phyloP scores from a whole-genome alignment of 805 yeast species.

The Candida vaughaniae region DNA sequence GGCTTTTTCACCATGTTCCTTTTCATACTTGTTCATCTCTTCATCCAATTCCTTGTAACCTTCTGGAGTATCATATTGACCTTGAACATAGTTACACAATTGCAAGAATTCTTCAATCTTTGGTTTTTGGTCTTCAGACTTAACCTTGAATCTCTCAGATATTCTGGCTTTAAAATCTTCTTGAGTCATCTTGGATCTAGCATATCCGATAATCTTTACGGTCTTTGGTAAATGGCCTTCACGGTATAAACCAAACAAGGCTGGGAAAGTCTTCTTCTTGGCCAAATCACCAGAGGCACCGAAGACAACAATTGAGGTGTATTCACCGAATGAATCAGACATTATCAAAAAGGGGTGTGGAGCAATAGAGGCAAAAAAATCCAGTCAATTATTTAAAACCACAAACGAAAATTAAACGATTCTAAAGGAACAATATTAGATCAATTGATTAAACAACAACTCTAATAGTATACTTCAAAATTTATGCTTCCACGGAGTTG shows the following conservation, averaged over 20 bases:
- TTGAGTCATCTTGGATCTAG: constrained; percentile 71
- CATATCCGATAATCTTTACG: constrained; percentile 85
- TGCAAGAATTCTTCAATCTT: constrained; percentile 63
- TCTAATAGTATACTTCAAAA: too few relatives aligned
- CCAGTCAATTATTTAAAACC: background rate
- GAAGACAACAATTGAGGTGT: constrained; percentile 75
- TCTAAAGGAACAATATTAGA: too few relatives aligned
- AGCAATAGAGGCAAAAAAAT: too few relatives aligned
- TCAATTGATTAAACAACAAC: too few relatives aligned
- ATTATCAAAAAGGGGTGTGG: constrained; percentile 3
- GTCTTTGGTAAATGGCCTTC: constrained; percentile 72
- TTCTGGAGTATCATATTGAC: constrained; percentile 76
- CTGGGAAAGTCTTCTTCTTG: constrained; percentile 92
- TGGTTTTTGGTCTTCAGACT: constrained; percentile 40
- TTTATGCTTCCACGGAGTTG: too few relatives aligned
- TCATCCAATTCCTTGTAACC: constrained; percentile 64
- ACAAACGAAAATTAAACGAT: background rate
- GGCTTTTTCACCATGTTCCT: constrained; percentile 31
- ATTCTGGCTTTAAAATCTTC: constrained; percentile 71
- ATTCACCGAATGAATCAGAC: constrained; percentile 51
- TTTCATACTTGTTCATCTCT: constrained; percentile 60
- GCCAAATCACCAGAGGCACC: constrained; percentile 97
- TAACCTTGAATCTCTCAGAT: constrained; percentile 55
- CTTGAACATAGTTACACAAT: constrained; percentile 66
- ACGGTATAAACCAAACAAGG: constrained; percentile 63